Conservation (phyloP, 1,284 basidiomycete species). For the Ustilago hordei region DNA sequence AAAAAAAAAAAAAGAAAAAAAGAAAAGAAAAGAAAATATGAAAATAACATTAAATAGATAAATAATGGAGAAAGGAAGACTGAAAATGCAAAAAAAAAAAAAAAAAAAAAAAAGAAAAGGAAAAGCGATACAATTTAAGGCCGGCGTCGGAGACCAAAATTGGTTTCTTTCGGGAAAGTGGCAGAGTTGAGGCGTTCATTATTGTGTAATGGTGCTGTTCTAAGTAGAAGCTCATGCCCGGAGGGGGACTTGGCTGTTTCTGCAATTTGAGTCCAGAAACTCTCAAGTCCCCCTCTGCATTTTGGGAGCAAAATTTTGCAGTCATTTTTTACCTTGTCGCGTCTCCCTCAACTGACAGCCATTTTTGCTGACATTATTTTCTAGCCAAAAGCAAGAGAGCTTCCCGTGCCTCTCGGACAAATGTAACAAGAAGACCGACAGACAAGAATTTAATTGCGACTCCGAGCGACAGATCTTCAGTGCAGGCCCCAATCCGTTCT, state of each 20-base stretch:
- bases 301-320: too few species aligned
- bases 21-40: too few species aligned
- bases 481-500: neutral
- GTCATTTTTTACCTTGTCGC: too few species aligned
- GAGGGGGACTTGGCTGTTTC: too few species aligned
- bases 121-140: neutral
- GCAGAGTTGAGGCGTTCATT: neutral
- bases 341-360: neutral
- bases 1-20: too few species aligned
- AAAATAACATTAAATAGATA: too few species aligned
- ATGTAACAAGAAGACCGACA: too few species aligned
- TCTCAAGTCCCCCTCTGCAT: too few species aligned
- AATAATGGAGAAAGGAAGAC: neutral
- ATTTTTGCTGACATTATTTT: neutral
- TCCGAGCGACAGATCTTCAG: neutral
- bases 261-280: too few species aligned
- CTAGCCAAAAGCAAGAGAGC: neutral
- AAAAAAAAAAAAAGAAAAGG: neutral
- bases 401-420: neutral
- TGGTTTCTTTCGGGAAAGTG: neutral
- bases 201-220: too few species aligned
- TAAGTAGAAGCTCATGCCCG: too few species aligned
- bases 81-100: neutral
- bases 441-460: neutral
- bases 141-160: neutral